These are phyloP conservation scores for Chaetomium fimeti DNA, from an alignment of 495 filamentous ascomycete genomes.

Conservation along the genomic window DNA sequence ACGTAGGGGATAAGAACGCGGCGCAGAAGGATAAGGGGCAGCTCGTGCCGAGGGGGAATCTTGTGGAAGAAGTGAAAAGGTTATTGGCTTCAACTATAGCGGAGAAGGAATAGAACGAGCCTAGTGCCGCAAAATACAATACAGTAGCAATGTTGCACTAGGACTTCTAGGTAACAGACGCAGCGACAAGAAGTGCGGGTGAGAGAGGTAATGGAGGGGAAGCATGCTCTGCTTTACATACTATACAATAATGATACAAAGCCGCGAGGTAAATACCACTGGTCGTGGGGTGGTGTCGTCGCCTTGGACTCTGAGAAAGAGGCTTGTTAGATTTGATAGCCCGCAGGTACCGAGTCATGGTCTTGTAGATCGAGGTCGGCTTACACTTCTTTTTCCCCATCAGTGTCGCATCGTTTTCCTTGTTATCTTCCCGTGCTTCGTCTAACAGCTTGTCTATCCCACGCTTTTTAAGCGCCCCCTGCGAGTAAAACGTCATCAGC, in stretches of 20 bases:
- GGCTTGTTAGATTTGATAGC: neutral
- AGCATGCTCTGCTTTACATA: neutral
- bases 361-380: neutral
- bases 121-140: too few relatives aligned
- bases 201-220: too few relatives aligned
- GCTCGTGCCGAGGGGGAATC: constrained; percentile 53
- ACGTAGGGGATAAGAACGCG: constrained; percentile 61
- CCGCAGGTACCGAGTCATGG: neutral
- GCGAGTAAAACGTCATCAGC: neutral
- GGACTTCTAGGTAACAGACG: too few relatives aligned
- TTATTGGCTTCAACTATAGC: constrained; percentile 26
- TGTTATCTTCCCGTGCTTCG: constrained; percentile 77
- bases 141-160: too few relatives aligned
- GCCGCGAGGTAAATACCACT: neutral
- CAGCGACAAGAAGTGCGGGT: too few relatives aligned
- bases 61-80: constrained; percentile 62
- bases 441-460: constrained; percentile 86
- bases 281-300: neutral
- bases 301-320: neutral
- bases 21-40: constrained; percentile 69
- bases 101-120: neutral
- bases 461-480: constrained; percentile 78
- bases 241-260: neutral
- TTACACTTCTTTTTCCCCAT: constrained; percentile 55
- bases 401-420: constrained; percentile 73